Evolutionary conservation across 2,329 filamentous ascomycete genomes (phyloP), one percentile per base, ranked within the genome.

Genomic region (Arthrinium puccinioides): DNA sequence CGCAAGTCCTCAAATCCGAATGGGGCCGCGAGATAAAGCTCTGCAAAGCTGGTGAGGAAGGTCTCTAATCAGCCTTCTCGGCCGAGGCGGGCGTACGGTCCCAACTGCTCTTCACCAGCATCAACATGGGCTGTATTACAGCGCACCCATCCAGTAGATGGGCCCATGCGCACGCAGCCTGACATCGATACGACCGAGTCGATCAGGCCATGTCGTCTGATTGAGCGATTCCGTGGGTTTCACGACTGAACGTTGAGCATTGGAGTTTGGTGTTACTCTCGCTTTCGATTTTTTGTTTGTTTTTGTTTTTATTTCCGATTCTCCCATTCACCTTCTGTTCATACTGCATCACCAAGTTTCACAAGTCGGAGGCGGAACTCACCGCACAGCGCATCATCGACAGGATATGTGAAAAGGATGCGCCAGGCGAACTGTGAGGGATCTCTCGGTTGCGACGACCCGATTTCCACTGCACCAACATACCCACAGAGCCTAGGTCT

Each of bases 11-110:
- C 54, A 95, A 95, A 64, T 97, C 90, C 5, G 92, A 98, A 68
- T 98, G 92, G 92, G 88, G 92, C 49, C 86, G 92, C 50, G 90
- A 96, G 63, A 96, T 97, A 63, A 94, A 89, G 66, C 75, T 97
- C 40, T 98, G 92, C 70, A 92, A 89, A 64, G 90, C 92, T 43
- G 92, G 90, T 49, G 87, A 97, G 64, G 89, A 97, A 72, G 92
- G 92, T 40, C 82, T 94, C 53, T 96, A 74, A 48, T 38, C 9
- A 25, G 31, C 24, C 35, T 40, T 21, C 18, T 19, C 27, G 20
- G 14, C 4, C 18, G 15, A 19, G 14, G 21, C 16, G 32, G 19
- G 16, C 21, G n/a, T 36, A 16, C 36, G 18, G 36, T 33, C 29
- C n/a, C 29, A 32, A 32, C 29, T 29, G 36, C 21, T 25, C 11